These are phyloP conservation scores for Tricholoma bakamatsutake DNA, from an alignment of 768 basidiomycete species.

Conservation along the genomic window DNA sequence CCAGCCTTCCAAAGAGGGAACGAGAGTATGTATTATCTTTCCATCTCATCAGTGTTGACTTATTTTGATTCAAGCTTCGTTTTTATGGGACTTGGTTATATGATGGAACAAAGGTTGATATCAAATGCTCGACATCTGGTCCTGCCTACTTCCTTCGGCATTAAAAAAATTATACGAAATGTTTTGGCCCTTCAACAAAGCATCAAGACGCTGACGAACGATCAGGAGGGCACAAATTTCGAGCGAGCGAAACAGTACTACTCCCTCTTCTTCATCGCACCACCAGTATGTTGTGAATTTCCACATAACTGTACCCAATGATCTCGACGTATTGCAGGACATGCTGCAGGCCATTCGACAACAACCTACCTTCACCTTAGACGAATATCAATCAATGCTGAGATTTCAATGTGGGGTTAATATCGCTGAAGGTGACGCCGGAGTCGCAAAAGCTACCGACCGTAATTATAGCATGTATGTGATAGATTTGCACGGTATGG, in stretches of 20 bases:
- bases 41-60: slow-evolving; percentile 6
- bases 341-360: slow-evolving; percentile 69
- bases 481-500: slow-evolving; percentile 84
- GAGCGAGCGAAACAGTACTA: slow-evolving; percentile 78
- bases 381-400: slow-evolving; percentile 90
- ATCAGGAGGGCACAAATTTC: slow-evolving; percentile 60
- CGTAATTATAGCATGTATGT: slow-evolving; percentile 82
- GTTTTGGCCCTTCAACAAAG: slow-evolving; percentile 90
- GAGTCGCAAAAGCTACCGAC: slow-evolving; percentile 48
- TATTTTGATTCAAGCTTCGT: slow-evolving; percentile 53
- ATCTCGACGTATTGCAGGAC: slow-evolving; percentile 37
- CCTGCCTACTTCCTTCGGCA: slow-evolving; percentile 64
- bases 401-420: slow-evolving; percentile 86
- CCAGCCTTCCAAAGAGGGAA: slow-evolving; percentile 57
- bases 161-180: slow-evolving; percentile 84
- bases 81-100: slow-evolving; percentile 77
- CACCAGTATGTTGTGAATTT: slow-evolving; percentile 52
- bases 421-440: slow-evolving; percentile 45
- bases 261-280: slow-evolving; percentile 65
- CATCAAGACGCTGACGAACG: slow-evolving; percentile 68
- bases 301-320: background rate
- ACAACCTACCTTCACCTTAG: slow-evolving; percentile 70
- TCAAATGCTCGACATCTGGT: slow-evolving; percentile 66
- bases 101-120: slow-evolving; percentile 83
- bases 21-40: slow-evolving; percentile 47